Base-by-base conservation (phyloP, 2,329 filamentous ascomycete species). In the Botrytis medusae region DNA sequence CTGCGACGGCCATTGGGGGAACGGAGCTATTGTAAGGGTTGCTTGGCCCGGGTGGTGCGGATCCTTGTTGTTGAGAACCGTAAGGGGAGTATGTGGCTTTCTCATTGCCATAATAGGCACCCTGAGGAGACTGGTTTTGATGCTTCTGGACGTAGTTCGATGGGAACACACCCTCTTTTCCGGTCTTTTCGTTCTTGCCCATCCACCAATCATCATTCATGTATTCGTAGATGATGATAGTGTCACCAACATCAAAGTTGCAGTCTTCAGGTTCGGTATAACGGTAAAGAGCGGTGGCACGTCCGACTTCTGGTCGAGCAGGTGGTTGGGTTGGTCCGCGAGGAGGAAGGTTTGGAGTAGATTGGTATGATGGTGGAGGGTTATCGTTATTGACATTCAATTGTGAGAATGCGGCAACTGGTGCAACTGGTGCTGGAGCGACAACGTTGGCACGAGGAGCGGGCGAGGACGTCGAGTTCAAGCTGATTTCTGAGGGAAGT, bases 171-270 rank as follows among this genome's bases (percentile, higher is more conserved):
- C 95, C 95, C 84, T 97, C 93, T 77, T 89, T 85, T 72, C 92
- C 92, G 14, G 94, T 97, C 71, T 94, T 90, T 80, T 91, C 86
- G 83, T 97, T 97, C 78, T 89, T 89, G 77, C 95, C 95, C 86
- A 94, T 91, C 94, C 94, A 98, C 95, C 95, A 98, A 83, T 98
- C 95, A 75, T 91, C 90, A 83, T 98, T 98, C 92, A 97, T 96
- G 85, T 97, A 95, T 84, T 97, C 93, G 77, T 90, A 89, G 34
- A 98, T 92, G 74, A 89, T 88, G 78, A 98, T 87, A 76, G 87
- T 86, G 84, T 98, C 95, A 80, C 95, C 92, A 75, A 92, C 90
- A 80, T 93, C 89, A 74, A 98, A 89, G 3, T 89, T 89, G 76
- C 97, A 86, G 81, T 98, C 95, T 74, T 94, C 95, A 59, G 91